Base-by-base conservation (phyloP, 1,139 yeast genomes). In the Hyphopichia pseudoburtonii region DNA sequence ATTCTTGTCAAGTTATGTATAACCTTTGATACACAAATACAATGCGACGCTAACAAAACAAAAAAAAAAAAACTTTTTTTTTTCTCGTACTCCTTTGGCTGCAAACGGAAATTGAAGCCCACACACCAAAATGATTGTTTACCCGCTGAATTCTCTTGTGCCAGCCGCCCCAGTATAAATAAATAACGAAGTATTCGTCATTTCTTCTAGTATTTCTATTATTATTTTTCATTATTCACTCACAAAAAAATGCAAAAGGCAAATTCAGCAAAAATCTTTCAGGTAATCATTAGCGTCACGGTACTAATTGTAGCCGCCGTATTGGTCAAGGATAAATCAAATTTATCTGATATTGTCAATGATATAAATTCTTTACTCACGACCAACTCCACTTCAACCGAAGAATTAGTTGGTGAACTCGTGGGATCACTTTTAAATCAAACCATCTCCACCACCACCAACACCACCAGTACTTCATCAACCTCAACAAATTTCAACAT, bases 291-390 rank as follows among this genome's bases (percentile, higher is more conserved):
- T 33, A 34, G 36, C 10, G 19, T 33, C 9, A 16, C 26, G 12
- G 21, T 33, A 11, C 35, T 36, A 5, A 28, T 29, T 10, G 18
- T 36, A n/a, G 17, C 36, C 2, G 36, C 36, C 5, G 12, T 32
- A 3, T 26, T 33, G 3, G 28, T 35, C 19, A 22, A 35, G 22
- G 32, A 30, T 12, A 35, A 27, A 22, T 35, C 35, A 3, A 16
- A 34, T 7, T 14, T 35, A 11, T 12, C 28, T 6, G 6, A 24
- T n/a, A 14, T 21, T 26, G 38, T 35, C 3, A 17, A 14, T 10
- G 34, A 30, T 4, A 21, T 35, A 4, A 35, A 35, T 17, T 31
- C 24, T n/a, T 24, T 28, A 5, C 30, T 30, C 15, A 12, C 25
- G 14, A 22, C 16, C 22, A 34, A 34, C 19, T 14, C 24, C 5